These are phyloP conservation scores for Aureobasidium lini DNA, from an alignment of 2,329 filamentous ascomycete genomes.

Conservation along the genomic window DNA sequence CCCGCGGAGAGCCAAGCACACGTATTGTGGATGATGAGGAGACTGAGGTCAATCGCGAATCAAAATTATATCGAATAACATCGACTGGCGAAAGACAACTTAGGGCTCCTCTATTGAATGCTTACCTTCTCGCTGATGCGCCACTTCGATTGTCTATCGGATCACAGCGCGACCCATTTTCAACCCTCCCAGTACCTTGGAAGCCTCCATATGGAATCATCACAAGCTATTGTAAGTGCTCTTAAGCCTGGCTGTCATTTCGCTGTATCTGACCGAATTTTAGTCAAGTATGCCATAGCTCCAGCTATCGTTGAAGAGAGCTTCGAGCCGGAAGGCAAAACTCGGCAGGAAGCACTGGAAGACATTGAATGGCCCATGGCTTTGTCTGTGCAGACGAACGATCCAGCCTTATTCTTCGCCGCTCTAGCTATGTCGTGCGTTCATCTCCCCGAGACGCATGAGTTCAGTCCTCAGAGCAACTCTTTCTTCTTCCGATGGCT, in stretches of 20 bases:
- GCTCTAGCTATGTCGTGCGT: background rate
- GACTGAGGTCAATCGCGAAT: background rate
- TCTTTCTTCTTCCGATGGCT: conserved; percentile 11
- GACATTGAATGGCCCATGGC: conserved; percentile 11
- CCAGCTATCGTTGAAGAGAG: conserved; percentile 4
- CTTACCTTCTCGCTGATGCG: background rate
- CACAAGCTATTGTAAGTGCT: background rate
- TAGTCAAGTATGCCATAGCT: conserved; percentile 11
- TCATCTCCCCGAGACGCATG: conserved; percentile 1
- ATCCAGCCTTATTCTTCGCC: conserved; percentile 6
- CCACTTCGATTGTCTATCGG: conserved; percentile 4
- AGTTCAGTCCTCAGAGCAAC: conserved; percentile 1
- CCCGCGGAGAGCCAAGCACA: background rate
- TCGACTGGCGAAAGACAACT: background rate
- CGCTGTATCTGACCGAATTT: background rate
- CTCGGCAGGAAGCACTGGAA: conserved; percentile 6
- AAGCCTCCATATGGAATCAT: conserved; percentile 9
- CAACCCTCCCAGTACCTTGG: background rate
- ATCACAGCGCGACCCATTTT: conserved; percentile 6
- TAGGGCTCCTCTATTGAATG: conserved; percentile 1
- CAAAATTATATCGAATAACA: background rate
- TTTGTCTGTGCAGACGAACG: conserved; percentile 6
- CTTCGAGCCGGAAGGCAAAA: conserved; percentile 9
- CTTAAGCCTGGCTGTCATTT: too few species aligned
- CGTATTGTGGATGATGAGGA: background rate